Evolutionary conservation across 2,329 filamentous ascomycete genomes (phyloP).

Genomic region (Hysterium pulicare): DNA sequence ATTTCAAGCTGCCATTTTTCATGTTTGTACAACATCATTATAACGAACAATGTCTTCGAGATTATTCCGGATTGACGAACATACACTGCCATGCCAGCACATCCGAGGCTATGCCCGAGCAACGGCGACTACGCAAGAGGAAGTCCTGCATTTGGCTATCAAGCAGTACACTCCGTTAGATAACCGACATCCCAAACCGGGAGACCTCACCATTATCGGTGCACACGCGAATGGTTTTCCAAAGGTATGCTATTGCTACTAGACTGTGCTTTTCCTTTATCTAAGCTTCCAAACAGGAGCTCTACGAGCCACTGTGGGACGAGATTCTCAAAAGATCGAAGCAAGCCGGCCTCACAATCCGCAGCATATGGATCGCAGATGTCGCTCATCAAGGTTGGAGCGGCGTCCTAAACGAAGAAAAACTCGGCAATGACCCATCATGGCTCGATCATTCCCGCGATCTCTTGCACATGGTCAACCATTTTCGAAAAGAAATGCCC

Average conservation of each 20-base stretch:
- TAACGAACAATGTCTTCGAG: slow-evolving; percentile 40
- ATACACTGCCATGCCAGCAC: slow-evolving; percentile 70
- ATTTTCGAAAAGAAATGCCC: slow-evolving; percentile 74
- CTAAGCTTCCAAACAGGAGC: slow-evolving; percentile 55
- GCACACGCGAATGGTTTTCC: slow-evolving; percentile 91
- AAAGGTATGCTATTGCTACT: slow-evolving; percentile 56
- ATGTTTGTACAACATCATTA: neutral
- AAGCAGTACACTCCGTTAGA: slow-evolving; percentile 84
- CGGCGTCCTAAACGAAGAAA: slow-evolving; percentile 69
- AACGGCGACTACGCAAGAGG: slow-evolving; percentile 69
- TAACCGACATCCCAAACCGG: slow-evolving; percentile 64
- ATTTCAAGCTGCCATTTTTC: no score
- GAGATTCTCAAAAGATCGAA: slow-evolving; percentile 64
- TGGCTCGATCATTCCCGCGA: slow-evolving; percentile 88
- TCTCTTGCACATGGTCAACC: slow-evolving; percentile 79
- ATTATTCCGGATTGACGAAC: slow-evolving; percentile 66
- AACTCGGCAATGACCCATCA: slow-evolving; percentile 78
- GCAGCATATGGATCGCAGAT: slow-evolving; percentile 86
- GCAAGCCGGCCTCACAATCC: slow-evolving; percentile 63
- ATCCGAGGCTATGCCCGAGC: slow-evolving; percentile 78
- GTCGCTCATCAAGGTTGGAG: slow-evolving; percentile 81
- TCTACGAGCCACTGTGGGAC: slow-evolving; percentile 91
- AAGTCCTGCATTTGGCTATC: slow-evolving; percentile 68
- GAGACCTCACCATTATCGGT: slow-evolving; percentile 80
- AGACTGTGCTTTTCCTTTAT: neutral